Base-by-base conservation (phyloP, 345 rosid species). In the Isatis tinctoria region DNA sequence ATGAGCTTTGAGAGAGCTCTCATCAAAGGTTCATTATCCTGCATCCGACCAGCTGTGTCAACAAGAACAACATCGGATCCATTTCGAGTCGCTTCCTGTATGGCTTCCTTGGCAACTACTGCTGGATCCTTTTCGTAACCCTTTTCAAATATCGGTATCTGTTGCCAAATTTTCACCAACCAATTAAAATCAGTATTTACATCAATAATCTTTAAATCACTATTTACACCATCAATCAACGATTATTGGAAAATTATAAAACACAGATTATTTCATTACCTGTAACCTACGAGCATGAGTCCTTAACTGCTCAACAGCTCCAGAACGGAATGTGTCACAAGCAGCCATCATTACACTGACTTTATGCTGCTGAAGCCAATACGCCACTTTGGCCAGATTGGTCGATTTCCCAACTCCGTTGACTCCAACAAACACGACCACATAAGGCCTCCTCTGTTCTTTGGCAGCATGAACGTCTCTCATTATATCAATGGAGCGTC, bases 51-150 rank as follows among this genome's bases (percentile, higher is more conserved):
- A 67, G 99, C 99, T 12, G 99, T 96, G 79, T 96, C 99, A 64
- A 92, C 99, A 75, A 95, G 97, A 76, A 95, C 97, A 60, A 92
- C 99, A 78, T 95, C 99, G 18, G 97, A 85, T 44, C 94, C 97
- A 76, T 85, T 86, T 47, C 85, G 89, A 27, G 89, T 75, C 30
- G 97, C 98, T 83, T 90, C 97, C 73, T 92, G 91, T 53, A 95
- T 95, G 58, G 99, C 98, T 84, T 95, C 99, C 84, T 95, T 92
- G 5, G 99, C 99, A 35, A 95, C 99, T 65, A 85, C 75, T 16
- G 99, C 98, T 65, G 99, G 98, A 87, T 96, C 97, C 83, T 92
- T 96, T 74, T 90, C 98, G 40, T 92, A 96, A 11, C 99, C 99
- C 84, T 96, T 96, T 81, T 96, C 98, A 79, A 89, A 96, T 68